Conservation (phyloP, 306 rosid genomes). For the Dicorynia guianensis region DNA sequence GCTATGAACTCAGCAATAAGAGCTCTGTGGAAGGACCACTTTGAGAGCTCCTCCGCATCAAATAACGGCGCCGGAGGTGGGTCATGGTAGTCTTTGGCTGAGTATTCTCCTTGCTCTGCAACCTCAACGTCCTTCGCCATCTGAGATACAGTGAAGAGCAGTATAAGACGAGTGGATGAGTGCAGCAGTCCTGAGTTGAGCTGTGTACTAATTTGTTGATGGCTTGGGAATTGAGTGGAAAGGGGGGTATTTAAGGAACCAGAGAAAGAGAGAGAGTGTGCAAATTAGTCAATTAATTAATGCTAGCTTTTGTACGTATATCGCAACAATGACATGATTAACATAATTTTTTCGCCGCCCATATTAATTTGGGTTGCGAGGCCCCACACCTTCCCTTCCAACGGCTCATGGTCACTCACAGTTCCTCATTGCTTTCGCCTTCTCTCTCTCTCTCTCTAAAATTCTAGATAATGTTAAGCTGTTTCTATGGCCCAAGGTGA, state of each 20-base stretch:
- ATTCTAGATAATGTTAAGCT: neutral
- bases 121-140: conserved; percentile 84
- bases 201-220: neutral
- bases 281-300: conserved; percentile 35
- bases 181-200: no score
- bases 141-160: no score
- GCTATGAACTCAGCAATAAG: conserved; percentile 90
- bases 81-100: conserved; percentile 81
- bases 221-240: conserved; percentile 22
- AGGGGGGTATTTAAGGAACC: conserved; percentile 68
- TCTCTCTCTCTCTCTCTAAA: neutral
- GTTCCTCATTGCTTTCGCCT: neutral
- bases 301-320: conserved; percentile 20
- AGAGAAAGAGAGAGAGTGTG: conserved; percentile 19
- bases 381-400: conserved; percentile 57
- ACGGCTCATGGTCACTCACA: conserved; percentile 47
- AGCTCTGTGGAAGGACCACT: conserved; percentile 90
- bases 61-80: conserved; percentile 91
- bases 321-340: conserved; percentile 43
- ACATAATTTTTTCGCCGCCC: conserved; percentile 67
- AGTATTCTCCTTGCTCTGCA: conserved; percentile 68
- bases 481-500: conserved; percentile 32
- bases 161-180: no score
- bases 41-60: conserved; percentile 69
- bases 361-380: conserved; percentile 68